Evolutionary conservation across 495 filamentous ascomycete genomes (phyloP).

Genomic region (Penicillium lagena): DNA sequence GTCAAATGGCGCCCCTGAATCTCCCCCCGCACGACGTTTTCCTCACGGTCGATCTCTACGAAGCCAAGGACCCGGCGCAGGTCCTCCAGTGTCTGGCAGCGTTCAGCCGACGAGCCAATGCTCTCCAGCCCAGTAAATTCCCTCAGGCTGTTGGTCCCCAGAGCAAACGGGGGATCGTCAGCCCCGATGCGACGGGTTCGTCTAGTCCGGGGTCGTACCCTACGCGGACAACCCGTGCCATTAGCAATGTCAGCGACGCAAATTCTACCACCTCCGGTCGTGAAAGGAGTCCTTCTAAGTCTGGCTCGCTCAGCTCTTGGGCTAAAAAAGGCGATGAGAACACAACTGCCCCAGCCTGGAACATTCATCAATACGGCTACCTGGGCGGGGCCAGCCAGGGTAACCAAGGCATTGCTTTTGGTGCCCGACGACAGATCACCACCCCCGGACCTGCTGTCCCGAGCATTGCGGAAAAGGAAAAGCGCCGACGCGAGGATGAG

Average conservation of each 20-base stretch:
- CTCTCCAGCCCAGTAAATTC: constrained; percentile 67
- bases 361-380: constrained; percentile 97
- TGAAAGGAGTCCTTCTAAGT: constrained; percentile 54
- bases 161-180: constrained; percentile 52
- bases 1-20: constrained; percentile 74
- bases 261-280: constrained; percentile 50
- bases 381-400: constrained; percentile 97
- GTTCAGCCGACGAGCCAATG: constrained; percentile 82
- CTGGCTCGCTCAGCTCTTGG: constrained; percentile 74
- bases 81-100: constrained; percentile 89
- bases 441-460: constrained; percentile 72
- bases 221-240: constrained; percentile 43
- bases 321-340: constrained; percentile 77
- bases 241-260: constrained; percentile 62
- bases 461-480: constrained; percentile 61
- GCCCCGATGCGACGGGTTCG: constrained; percentile 65
- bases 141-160: constrained; percentile 62
- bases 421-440: constrained; percentile 87
- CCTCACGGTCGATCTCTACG: constrained; percentile 94
- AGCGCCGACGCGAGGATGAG: constrained; percentile 52
- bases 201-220: constrained; percentile 29
- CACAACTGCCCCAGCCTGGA: constrained; percentile 86
- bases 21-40: constrained; percentile 93
- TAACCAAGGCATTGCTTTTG: constrained; percentile 89
- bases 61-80: constrained; percentile 93